Evolutionary conservation across 2,329 filamentous ascomycete genomes (phyloP).

Genomic region (Fusarium newnesense): DNA sequence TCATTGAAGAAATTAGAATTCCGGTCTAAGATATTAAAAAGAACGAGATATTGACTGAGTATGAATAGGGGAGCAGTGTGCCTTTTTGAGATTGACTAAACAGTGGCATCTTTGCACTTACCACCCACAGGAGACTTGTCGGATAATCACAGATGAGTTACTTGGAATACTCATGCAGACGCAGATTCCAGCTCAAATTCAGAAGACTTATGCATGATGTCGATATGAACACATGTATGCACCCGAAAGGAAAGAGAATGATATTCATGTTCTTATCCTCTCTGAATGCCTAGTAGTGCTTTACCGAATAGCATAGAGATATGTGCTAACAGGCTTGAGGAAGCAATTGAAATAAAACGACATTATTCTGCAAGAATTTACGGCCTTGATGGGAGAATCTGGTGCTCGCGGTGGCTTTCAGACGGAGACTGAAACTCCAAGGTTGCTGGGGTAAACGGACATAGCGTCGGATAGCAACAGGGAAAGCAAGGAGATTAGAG

Average conservation of each 20-base stretch:
- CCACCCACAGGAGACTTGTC: neutral
- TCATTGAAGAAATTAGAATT: neutral
- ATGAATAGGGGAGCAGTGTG: neutral
- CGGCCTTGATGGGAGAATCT: neutral
- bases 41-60: neutral
- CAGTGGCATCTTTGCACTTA: neutral
- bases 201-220: neutral
- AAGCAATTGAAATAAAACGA: rapidly evolving
- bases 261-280: neutral
- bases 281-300: neutral
- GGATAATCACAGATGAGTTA: neutral
- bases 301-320: neutral
- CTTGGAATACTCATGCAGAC: neutral
- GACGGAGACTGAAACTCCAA: neutral
- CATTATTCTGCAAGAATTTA: neutral
- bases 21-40: neutral
- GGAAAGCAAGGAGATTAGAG: neutral
- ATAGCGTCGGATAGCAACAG: neutral
- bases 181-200: neutral
- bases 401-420: neutral
- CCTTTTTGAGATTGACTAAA: neutral
- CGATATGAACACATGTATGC: neutral
- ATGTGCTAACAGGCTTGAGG: neutral
- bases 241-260: neutral
- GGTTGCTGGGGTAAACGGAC: neutral